Evolutionary conservation across 495 filamentous ascomycete genomes (phyloP).

Genomic region (Hypoxylon cercidicola): DNA sequence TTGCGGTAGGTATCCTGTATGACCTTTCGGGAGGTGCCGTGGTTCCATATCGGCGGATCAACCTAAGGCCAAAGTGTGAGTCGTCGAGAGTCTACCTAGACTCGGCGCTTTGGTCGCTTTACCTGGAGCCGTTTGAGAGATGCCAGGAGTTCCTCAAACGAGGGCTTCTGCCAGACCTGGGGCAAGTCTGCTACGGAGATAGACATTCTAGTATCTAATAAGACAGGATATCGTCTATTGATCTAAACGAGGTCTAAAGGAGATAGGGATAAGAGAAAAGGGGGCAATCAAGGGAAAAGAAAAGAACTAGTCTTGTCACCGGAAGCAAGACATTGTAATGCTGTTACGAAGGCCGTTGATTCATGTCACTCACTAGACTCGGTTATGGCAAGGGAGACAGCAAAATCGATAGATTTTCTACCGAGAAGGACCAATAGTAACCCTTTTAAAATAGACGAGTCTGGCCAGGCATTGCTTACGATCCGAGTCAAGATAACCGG

Average conservation of each 20-base stretch:
- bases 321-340: conserved; percentile 31
- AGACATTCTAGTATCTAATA: conserved; percentile 24
- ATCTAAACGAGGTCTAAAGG: background rate
- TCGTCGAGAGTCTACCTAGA: background rate
- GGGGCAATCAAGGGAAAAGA: conserved; percentile 3
- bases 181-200: conserved; percentile 48
- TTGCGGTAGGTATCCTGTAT: conserved; percentile 48
- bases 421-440: background rate
- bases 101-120: conserved; percentile 5
- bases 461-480: conserved; percentile 28
- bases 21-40: conserved; percentile 38
- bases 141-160: conserved; percentile 48
- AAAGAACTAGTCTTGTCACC: conserved; percentile 22
- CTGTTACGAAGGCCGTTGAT: conserved; percentile 12
- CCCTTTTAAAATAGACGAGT: conserved; percentile 17
- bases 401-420: conserved; percentile 10
- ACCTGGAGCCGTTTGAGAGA: conserved; percentile 52
- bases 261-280: conserved; percentile 3
- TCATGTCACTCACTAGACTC: conserved; percentile 12
- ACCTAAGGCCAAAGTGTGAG: conserved; percentile 30
- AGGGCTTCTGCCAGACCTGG: conserved; percentile 59
- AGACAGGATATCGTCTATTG: conserved; percentile 19
- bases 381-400: background rate
- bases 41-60: conserved; percentile 55
- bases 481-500: conserved; percentile 15